These are phyloP conservation scores for Pinus taeda DNA, from an alignment of 75 land plant genomes.

Conservation along the genomic window DNA sequence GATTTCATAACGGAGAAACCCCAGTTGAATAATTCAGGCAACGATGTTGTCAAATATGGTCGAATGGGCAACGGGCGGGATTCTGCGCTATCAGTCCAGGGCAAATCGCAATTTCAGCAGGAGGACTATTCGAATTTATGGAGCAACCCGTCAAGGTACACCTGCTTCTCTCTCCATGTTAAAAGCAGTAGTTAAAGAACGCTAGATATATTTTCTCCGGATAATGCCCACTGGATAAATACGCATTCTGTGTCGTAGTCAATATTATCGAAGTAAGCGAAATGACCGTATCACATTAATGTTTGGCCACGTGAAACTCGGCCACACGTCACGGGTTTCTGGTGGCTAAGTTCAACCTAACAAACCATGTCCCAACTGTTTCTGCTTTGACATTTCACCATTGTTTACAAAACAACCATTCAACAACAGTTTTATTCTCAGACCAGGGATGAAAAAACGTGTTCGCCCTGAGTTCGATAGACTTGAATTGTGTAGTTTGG, in stretches of 20 bases:
- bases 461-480: no score
- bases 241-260: background rate
- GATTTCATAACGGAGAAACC: background rate
- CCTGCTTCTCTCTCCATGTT: background rate
- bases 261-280: background rate
- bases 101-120: constrained; percentile 9
- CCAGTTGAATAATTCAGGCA: background rate
- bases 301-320: background rate
- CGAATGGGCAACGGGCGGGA: background rate
- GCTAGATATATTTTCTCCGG: background rate
- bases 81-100: background rate
- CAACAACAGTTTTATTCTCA: background rate
- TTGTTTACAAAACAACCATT: background rate
- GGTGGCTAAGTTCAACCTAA: no score
- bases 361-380: background rate
- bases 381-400: background rate
- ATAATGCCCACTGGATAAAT: background rate
- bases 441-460: no score
- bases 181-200: background rate
- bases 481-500: no score
- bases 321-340: no score
- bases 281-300: background rate
- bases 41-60: background rate
- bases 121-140: constrained; percentile 25
- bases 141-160: constrained; percentile 49